Conservation (phyloP, 2,329 filamentous ascomycete species). For the Fusarium tjaetaba region DNA sequence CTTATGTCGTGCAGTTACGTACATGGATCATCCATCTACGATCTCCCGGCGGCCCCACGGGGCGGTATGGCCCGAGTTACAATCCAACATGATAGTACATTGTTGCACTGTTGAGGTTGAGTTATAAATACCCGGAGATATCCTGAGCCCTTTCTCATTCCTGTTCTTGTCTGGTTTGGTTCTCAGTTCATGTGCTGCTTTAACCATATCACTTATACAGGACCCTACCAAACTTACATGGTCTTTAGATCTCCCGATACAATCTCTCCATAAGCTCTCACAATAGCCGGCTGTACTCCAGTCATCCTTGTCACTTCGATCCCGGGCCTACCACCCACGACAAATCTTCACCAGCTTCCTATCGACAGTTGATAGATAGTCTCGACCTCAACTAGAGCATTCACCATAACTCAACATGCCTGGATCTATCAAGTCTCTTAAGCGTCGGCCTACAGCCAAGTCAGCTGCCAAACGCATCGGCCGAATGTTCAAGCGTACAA, state of each 20-base stretch:
- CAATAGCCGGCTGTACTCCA: neutral
- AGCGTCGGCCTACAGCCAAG: conserved; percentile 26
- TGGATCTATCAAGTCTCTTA: conserved; percentile 31
- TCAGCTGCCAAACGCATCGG: conserved; percentile 34
- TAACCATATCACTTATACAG: neutral
- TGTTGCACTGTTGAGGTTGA: neutral
- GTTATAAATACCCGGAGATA: conserved; percentile 27
- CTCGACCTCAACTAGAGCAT: neutral
- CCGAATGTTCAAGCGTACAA: conserved; percentile 32
- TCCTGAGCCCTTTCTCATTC: neutral
- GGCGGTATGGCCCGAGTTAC: conserved; percentile 5
- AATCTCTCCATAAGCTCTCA: neutral
- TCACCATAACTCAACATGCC: conserved; percentile 2
- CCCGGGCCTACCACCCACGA: neutral
- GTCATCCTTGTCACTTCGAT: neutral
- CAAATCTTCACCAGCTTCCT: neutral
- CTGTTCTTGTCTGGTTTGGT: neutral
- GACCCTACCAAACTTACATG: neutral
- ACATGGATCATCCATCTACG: conserved; percentile 36
- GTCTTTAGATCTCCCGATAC: neutral
- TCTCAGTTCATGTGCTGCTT: neutral
- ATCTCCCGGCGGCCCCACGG: conserved; percentile 21
- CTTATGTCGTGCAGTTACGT: conserved; percentile 19
- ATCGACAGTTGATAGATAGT: neutral
- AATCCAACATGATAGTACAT: neutral